Evolutionary conservation across 1,284 basidiomycete genomes (phyloP).

Genomic region (Caloboletus inedulis): DNA sequence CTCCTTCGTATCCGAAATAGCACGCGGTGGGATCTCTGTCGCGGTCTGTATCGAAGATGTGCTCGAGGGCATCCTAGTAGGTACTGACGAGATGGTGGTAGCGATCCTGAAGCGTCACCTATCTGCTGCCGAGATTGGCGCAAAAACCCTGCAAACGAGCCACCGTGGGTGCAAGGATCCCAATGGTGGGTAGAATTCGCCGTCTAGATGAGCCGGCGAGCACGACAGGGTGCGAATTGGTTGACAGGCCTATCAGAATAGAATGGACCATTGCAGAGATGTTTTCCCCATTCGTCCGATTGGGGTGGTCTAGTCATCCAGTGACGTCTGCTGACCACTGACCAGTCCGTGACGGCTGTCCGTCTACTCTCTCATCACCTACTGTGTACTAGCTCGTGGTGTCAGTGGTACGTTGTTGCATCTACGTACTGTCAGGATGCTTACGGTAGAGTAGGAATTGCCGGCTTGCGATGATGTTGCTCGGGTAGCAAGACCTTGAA

Average conservation of each 20-base stretch:
- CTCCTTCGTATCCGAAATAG: background rate
- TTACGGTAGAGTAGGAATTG: background rate
- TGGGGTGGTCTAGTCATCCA: background rate
- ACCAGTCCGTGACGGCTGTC: no score
- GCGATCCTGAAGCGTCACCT: background rate
- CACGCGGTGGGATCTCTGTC: background rate
- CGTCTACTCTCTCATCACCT: no score
- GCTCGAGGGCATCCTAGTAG: conserved; percentile 12
- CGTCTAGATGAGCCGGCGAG: background rate
- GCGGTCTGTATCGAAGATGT: background rate
- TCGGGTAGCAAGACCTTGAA: background rate
- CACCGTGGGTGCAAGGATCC: background rate
- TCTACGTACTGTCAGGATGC: background rate
- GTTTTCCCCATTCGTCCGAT: background rate
- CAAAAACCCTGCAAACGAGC: background rate
- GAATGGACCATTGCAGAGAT: no score
- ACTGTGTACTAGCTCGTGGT: background rate
- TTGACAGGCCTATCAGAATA: no score
- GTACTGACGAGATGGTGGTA: background rate
- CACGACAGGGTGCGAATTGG: background rate
- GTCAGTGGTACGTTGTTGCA: no score
- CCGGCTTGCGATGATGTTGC: background rate
- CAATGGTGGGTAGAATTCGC: background rate
- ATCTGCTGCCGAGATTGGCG: no score
- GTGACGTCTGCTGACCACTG: background rate